phyloP scores from a whole-genome alignment of 768 basidiomycete genomes.

The Hydnomerulius pinastri region DNA sequence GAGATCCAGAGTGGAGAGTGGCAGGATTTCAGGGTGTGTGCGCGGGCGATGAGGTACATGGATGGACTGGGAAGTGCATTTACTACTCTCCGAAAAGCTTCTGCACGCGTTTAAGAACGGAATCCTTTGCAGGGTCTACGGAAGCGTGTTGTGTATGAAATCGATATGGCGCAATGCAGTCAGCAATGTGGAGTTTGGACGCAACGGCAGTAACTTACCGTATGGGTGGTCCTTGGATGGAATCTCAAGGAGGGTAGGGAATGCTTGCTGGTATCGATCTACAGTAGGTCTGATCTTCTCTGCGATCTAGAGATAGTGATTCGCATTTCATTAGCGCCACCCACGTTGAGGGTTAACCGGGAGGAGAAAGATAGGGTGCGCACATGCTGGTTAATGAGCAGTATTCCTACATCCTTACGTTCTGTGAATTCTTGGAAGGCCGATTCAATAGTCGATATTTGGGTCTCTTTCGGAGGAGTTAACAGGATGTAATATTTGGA shows the following conservation, averaged over 20 bases:
- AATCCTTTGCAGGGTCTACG: slow-evolving; percentile 93
- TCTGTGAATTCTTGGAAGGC: slow-evolving; percentile 95
- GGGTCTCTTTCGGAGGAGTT: slow-evolving; percentile 68
- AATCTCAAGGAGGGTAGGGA: slow-evolving; percentile 96
- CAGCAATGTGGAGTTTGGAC: slow-evolving; percentile 1
- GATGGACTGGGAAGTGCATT: slow-evolving; percentile 13
- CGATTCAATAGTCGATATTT: slow-evolving; percentile 85
- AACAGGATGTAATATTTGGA: slow-evolving; percentile 2
- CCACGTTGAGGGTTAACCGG: slow-evolving; percentile 2
- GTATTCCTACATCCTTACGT: slow-evolving; percentile 92
- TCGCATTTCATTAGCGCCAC: slow-evolving; percentile 10
- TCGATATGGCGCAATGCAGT: not conserved
- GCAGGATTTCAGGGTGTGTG: slow-evolving; percentile 5
- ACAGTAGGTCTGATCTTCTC: slow-evolving; percentile 96
- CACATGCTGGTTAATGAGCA: slow-evolving; percentile 98
- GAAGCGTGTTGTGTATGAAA: slow-evolving; percentile 20
- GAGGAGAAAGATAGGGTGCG: slow-evolving; percentile 29
- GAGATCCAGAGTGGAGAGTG: slow-evolving; percentile 1
- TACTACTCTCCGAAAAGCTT: slow-evolving; percentile 90
- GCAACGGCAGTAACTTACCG: slow-evolving; percentile 52
- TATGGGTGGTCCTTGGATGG: slow-evolving; percentile 99
- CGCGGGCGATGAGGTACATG: slow-evolving; percentile 14
- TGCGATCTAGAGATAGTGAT: slow-evolving; percentile 64
- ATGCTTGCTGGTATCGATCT: slow-evolving; percentile 93
- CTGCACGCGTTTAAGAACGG: slow-evolving; percentile 93